These are phyloP conservation scores for Plasmodium falciparum DNA, from an alignment of 169 alveolate genomes.

Conservation along the genomic window DNA sequence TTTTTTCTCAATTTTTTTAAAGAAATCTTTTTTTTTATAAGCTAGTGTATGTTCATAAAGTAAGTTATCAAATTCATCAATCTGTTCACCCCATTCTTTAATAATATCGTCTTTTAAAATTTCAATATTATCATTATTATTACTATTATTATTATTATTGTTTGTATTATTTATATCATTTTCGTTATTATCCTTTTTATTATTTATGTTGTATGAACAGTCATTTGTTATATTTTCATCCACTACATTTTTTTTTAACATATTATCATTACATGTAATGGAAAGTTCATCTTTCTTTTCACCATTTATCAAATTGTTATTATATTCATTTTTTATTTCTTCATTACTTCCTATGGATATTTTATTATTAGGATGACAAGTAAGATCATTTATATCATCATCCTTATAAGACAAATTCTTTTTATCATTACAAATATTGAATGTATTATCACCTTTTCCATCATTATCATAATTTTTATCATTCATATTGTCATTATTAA, in stretches of 20 bases:
- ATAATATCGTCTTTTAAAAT: conserved; percentile 23
- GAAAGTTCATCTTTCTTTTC: no score
- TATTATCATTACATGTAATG: no score
- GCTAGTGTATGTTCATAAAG: conserved; percentile 40
- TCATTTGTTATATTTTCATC: no score
- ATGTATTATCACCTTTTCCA: neutral
- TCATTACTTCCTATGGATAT: no score
- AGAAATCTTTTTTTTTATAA: conserved; percentile 29
- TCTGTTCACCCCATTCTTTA: conserved; percentile 73
- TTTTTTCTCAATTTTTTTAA: conserved; percentile 29
- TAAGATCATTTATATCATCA: neutral
- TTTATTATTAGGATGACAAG: no score
- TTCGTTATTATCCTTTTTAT: no score
- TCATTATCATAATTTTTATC: neutral
- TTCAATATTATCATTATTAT: neutral
- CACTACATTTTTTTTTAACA: no score
- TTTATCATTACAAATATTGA: neutral
- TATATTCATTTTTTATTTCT: no score
- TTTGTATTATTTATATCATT: no score
- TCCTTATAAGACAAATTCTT: neutral
- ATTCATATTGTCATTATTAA: neutral
- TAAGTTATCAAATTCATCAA: conserved; percentile 63
- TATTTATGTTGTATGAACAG: no score
- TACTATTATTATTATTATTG: neutral
- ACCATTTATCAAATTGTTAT: no score